Percentiles rank a stretch among this genome's conserved stretches.
These are phyloP conservation scores for Sparassis latifolia DNA, from an alignment of 1,284 basidiomycete species.

Conservation along the genomic window DNA sequence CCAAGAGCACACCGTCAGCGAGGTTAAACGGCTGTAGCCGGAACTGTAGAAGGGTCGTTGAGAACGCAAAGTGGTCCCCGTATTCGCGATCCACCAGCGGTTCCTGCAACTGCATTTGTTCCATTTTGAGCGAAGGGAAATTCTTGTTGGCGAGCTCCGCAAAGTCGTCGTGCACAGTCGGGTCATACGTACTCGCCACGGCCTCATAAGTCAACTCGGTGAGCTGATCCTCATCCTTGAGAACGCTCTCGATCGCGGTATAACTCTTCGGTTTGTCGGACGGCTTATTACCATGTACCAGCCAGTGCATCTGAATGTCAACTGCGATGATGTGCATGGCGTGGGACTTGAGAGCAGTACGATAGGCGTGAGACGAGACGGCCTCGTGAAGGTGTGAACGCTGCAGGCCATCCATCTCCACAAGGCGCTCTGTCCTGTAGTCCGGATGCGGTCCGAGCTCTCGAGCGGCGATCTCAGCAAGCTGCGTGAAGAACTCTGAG, in stretches of 20 bases:
- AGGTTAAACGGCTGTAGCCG: conserved; percentile 46
- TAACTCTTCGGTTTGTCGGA: conserved; percentile 52
- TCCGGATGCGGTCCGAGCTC: conserved; percentile 66
- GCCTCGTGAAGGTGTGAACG: conserved; percentile 56
- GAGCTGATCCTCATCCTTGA: conserved; percentile 55
- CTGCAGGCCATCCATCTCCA: conserved; percentile 42
- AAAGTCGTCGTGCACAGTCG: conserved; percentile 57
- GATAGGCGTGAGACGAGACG: conserved; percentile 61
- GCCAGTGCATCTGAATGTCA: conserved; percentile 57
- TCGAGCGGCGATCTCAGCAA: conserved; percentile 54
- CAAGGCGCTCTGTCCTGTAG: conserved; percentile 44
- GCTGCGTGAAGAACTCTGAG: conserved; percentile 54
- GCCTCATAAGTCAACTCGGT: conserved; percentile 62
- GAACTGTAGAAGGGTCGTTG: conserved; percentile 41
- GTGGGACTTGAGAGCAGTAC: conserved; percentile 67
- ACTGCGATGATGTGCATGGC: conserved; percentile 68
- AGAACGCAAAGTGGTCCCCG: conserved; percentile 78
- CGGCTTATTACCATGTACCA: conserved; percentile 30
- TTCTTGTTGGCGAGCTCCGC: conserved; percentile 35
- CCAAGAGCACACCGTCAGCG: conserved; percentile 37
- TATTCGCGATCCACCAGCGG: conserved; percentile 67
- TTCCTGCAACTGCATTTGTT: conserved; percentile 59
- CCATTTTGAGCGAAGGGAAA: conserved; percentile 51
- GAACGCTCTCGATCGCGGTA: conserved; percentile 43
- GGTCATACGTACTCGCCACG: conserved; percentile 62